phyloP scores from a whole-genome alignment of 768 basidiomycete species.

The Boletus pseudopeckii region DNA sequence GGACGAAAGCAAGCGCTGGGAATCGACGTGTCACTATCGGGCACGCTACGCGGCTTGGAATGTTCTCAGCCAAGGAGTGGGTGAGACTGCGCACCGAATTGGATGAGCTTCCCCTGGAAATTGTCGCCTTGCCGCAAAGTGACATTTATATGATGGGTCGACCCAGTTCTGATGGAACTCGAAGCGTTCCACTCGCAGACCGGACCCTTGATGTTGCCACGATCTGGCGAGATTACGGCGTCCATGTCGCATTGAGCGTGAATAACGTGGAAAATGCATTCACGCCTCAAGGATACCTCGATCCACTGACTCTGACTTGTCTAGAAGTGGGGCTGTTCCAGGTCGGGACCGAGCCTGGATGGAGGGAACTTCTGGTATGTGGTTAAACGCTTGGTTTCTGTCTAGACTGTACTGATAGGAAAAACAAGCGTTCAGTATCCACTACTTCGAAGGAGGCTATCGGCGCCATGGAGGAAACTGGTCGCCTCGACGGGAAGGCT shows the following conservation, averaged over 20 bases:
- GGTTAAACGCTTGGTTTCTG: background rate
- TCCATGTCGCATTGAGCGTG: slow-evolving; percentile 54
- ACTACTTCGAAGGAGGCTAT: slow-evolving; percentile 50
- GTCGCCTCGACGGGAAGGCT: background rate
- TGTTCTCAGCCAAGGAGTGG: slow-evolving; percentile 49
- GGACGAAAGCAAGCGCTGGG: slow-evolving; percentile 24
- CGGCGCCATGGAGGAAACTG: slow-evolving; percentile 24
- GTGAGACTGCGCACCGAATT: slow-evolving; percentile 34
- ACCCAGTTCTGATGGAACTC: slow-evolving; percentile 12
- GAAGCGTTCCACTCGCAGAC: slow-evolving; percentile 38
- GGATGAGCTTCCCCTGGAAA: slow-evolving; percentile 44
- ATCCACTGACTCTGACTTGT: slow-evolving; percentile 57
- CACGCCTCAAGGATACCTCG: slow-evolving; percentile 63
- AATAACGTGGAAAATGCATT: slow-evolving; percentile 69
- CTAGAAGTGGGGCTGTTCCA: slow-evolving; percentile 61
- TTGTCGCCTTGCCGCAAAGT: slow-evolving; percentile 59
- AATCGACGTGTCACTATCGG: slow-evolving; percentile 50
- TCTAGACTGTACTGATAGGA: slow-evolving; percentile 2
- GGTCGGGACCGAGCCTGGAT: slow-evolving; percentile 45
- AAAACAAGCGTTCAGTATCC: slow-evolving; percentile 48
- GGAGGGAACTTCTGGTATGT: slow-evolving; percentile 47
- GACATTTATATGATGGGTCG: slow-evolving; percentile 71
- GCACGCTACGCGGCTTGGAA: slow-evolving; percentile 56
- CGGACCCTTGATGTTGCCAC: slow-evolving; percentile 55
- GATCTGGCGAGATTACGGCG: slow-evolving; percentile 41